Conservation (phyloP, 352 stramenopile species). For the Globisporangium camurandrum region DNA sequence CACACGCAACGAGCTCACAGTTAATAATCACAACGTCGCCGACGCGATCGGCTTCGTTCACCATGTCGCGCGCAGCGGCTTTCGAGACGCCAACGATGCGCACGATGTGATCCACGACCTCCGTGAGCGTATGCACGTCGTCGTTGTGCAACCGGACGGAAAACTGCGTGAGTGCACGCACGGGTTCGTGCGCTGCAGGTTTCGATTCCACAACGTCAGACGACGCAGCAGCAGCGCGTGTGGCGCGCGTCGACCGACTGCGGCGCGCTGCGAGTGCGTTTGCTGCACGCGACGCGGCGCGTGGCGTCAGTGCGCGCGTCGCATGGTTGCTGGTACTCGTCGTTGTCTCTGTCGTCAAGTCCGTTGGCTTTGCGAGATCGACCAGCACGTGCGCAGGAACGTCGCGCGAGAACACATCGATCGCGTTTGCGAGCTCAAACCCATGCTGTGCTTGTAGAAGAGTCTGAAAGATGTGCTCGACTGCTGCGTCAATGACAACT, state of each 20-base stretch:
- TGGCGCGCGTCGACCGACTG: constrained; percentile 5
- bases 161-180: constrained; percentile 21
- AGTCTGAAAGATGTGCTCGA: constrained; percentile 70
- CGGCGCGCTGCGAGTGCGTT: constrained; percentile 11
- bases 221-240: constrained; percentile 9
- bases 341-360: neutral
- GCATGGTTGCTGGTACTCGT: too few relatives aligned
- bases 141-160: constrained; percentile 80
- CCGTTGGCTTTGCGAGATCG: constrained; percentile 23
- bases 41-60: constrained; percentile 52
- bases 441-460: constrained; percentile 56
- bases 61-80: constrained; percentile 27
- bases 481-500: constrained; percentile 64
- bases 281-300: constrained; percentile 3
- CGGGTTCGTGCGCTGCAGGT: neutral
- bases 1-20: constrained; percentile 41
- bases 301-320: neutral
- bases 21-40: constrained; percentile 44
- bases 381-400: constrained; percentile 36
- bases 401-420: constrained; percentile 62
- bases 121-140: constrained; percentile 67
- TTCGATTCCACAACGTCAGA: constrained; percentile 11
- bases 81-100: constrained; percentile 51
- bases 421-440: constrained; percentile 59
- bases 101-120: constrained; percentile 65